These are phyloP conservation scores for Yarrowia yakushimensis DNA, from an alignment of 805 yeast genomes.

Conservation along the genomic window DNA sequence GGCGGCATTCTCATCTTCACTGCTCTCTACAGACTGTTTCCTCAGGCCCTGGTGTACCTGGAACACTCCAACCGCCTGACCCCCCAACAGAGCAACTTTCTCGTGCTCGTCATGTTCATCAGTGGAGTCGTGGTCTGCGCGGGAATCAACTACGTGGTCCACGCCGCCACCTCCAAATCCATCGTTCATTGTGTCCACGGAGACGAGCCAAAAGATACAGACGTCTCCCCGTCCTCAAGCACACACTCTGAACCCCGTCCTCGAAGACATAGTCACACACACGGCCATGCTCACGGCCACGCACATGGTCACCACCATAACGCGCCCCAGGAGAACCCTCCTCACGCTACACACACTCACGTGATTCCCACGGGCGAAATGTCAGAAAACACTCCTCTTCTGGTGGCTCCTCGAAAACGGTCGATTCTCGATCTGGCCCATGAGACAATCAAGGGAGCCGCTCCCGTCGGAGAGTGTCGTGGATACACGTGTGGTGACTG, in stretches of 20 bases:
- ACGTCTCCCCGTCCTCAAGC: neutral
- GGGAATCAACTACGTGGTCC: constrained; percentile 61
- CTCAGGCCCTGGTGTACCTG: constrained; percentile 56
- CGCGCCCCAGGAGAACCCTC: neutral
- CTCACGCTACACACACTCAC: neutral
- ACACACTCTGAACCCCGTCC: neutral
- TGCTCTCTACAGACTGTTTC: constrained; percentile 71
- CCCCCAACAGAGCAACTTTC: constrained; percentile 37
- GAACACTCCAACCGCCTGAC: constrained; percentile 35
- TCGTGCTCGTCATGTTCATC: constrained; percentile 47
- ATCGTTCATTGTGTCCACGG: constrained; percentile 83
- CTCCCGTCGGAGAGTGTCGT: constrained; percentile 14
- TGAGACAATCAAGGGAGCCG: constrained; percentile 13
- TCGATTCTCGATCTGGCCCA: constrained; percentile 15
- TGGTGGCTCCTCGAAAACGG: neutral
- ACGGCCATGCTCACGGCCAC: neutral
- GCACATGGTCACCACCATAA: neutral
- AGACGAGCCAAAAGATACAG: constrained; percentile 31
- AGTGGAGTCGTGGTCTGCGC: constrained; percentile 62
- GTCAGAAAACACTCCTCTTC: constrained; percentile 8
- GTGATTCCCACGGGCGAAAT: neutral
- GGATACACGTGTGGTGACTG: constrained; percentile 24
- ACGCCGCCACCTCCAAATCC: constrained; percentile 71
- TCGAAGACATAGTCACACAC: neutral
- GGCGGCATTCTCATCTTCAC: constrained; percentile 80